phyloP scores from a whole-genome alignment of 1,284 basidiomycete genomes.

The Porogramme epimiltina region DNA sequence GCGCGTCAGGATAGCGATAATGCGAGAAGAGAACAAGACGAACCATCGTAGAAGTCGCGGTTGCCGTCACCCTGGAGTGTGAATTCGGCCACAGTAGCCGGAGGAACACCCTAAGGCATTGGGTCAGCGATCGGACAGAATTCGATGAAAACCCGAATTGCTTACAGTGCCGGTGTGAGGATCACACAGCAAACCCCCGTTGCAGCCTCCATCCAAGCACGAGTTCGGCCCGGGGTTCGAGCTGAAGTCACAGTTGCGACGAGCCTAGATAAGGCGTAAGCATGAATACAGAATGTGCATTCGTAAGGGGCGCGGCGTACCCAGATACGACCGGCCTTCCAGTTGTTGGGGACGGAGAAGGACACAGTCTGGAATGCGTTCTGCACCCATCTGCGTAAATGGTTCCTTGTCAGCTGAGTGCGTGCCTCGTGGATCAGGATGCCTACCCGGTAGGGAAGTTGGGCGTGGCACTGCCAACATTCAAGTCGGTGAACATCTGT shows the following conservation, averaged over 20 bases:
- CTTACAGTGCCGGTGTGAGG: conserved; percentile 39
- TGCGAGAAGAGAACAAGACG: background rate
- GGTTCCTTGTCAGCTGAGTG: background rate
- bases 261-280: conserved; percentile 23
- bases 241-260: conserved; percentile 46
- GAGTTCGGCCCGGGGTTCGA: conserved; percentile 40
- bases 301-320: conserved; percentile 18
- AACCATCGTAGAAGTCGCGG: conserved; percentile 45
- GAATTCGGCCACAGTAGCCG: conserved; percentile 47
- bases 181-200: conserved; percentile 48
- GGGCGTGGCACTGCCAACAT: conserved; percentile 30
- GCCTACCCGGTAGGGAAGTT: conserved; percentile 32
- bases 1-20: background rate
- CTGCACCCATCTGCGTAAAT: conserved; percentile 33
- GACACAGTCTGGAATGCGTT: conserved; percentile 29
- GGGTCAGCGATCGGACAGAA: background rate
- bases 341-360: conserved; percentile 40
- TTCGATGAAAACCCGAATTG: conserved; percentile 7
- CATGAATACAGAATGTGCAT: background rate
- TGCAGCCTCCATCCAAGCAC: conserved; percentile 47
- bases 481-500: conserved; percentile 36
- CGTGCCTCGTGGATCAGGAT: background rate
- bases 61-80: conserved; percentile 35
- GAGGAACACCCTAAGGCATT: conserved; percentile 39
- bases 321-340: conserved; percentile 43